Conservation (phyloP, 352 stramenopile species). For the Saprolegnia parasitica region DNA sequence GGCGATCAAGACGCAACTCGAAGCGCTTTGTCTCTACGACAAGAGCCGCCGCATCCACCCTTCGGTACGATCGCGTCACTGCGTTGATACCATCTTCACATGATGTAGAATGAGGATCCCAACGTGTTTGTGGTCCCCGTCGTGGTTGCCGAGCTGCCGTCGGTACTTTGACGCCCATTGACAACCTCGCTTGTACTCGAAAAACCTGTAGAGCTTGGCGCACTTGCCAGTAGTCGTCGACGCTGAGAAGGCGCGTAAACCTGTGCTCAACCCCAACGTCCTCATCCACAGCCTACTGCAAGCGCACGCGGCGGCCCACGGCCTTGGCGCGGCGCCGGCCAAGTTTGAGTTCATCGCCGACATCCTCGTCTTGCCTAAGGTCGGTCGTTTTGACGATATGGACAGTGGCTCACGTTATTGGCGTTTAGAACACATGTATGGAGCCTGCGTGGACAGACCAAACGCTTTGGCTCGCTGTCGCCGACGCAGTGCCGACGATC, state of each 20-base stretch:
- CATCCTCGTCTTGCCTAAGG: neutral
- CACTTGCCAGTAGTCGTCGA: neutral
- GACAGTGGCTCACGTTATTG: neutral
- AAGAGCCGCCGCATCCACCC: constrained; percentile 67
- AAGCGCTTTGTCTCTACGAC: constrained; percentile 62
- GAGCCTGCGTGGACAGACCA: constrained; percentile 47
- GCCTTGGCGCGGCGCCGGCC: constrained; percentile 29
- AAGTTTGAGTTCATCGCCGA: constrained; percentile 56
- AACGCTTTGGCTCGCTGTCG: neutral
- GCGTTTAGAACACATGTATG: constrained; percentile 41
- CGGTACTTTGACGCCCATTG: neutral
- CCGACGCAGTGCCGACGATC: constrained; percentile 52
- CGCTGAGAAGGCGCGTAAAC: neutral
- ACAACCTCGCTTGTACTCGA: neutral
- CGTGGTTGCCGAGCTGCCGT: neutral
- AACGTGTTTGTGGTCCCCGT: constrained; percentile 8
- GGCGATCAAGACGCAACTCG: constrained; percentile 63
- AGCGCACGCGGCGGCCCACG: constrained; percentile 47
- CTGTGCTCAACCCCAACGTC: constrained; percentile 62
- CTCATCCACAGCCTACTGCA: constrained; percentile 54
- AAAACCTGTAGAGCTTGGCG: neutral
- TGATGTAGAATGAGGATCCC: constrained; percentile 1
- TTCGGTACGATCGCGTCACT: neutral
- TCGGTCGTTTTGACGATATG: neutral
- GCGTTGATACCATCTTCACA: neutral